Conservation (phyloP, 805 yeast genomes). For the Babjeviella inositovora region DNA sequence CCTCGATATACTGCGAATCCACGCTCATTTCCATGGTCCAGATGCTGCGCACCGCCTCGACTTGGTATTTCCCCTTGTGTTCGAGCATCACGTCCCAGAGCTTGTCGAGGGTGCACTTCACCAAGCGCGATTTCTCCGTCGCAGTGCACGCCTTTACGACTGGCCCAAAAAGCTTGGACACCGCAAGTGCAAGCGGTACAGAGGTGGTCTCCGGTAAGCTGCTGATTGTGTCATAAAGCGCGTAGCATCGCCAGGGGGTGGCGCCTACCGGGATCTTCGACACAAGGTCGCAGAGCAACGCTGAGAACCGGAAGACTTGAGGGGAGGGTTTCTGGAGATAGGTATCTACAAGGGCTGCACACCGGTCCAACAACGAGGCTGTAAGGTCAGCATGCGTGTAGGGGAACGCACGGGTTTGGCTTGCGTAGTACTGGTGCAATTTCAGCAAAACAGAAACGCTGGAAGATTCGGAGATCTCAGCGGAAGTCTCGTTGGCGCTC, state of each 20-base stretch:
- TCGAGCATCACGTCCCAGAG: slow-evolving; percentile 41
- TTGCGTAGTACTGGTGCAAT: too few relatives aligned
- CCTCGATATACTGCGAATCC: slow-evolving; percentile 46
- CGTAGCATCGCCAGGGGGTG: slow-evolving; percentile 1
- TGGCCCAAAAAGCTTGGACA: slow-evolving; percentile 19
- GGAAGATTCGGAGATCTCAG: slow-evolving; percentile 7
- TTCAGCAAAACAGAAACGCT: too few relatives aligned
- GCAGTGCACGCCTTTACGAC: slow-evolving; percentile 12
- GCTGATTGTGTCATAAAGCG: background rate
- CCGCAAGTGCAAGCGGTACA: slow-evolving; percentile 21
- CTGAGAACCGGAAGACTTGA: too few relatives aligned
- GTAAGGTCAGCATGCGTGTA: too few relatives aligned
- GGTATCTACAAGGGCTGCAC: too few relatives aligned
- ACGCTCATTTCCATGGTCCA: slow-evolving; percentile 42
- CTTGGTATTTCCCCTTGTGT: slow-evolving; percentile 40
- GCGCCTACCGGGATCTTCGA: too few relatives aligned
- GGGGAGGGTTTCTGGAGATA: too few relatives aligned
- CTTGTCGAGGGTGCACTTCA: slow-evolving; percentile 21
- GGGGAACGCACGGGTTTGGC: too few relatives aligned
- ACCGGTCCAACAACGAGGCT: too few relatives aligned
- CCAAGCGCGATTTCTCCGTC: slow-evolving; percentile 15
- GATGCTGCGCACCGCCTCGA: slow-evolving; percentile 52
- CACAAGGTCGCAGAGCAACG: too few relatives aligned
- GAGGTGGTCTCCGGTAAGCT: slow-evolving; percentile 2
- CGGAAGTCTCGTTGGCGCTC: slow-evolving; percentile 7